Evolutionary conservation across 331 rosid genomes (phyloP), one percentile per base, ranked within the genome.

Genomic region (Cydonia oblonga): DNA sequence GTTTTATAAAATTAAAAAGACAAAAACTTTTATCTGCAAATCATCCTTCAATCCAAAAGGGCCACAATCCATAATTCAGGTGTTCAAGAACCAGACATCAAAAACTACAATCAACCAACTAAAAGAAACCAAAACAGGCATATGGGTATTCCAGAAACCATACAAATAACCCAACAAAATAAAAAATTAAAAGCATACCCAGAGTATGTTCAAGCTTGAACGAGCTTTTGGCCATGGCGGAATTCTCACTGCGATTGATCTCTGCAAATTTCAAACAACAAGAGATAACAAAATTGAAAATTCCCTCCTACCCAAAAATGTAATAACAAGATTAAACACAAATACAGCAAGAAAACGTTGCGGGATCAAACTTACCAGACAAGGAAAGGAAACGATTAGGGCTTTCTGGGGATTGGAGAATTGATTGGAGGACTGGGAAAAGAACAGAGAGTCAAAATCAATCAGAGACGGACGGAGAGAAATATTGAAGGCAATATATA

Each of bases 201-300:
- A 82, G 72, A 56, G 93, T 90, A 76, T 82, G 91, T 53, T 88
- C 90, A 62, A 84, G 84, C 90, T 90, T 90, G 88, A 89, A 92
- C 25, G 95, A 86, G 66, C 75, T 71, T 72, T 87, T 88, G 28
- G 95, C 84, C 97, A 92, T 92, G 87, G 78, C 65, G 73, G 68
- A 71, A 71, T 42, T 78, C 57, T 57, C 29, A 40, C 63, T 28
- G 32, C 58, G 40, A 74, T 13, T 25, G 68, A 64, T 40, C 70
- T 51, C 92, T 86, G 86, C 75, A 78, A 79, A 84, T 56, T 75
- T 72, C 68, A 83, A 82, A 75, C 79, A 85, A 4, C 42, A n/a
- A 69, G 76, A 77, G 76, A 86, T 82, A 62, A 86, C 42, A 71
- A 70, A 58, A 66, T 66, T 44, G 23, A 14, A 64, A 24, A 72